Percentiles rank a stretch among this genome's conserved stretches.
Conservation (phyloP, 805 yeast species). For the Cyberlindnera mrakii region DNA sequence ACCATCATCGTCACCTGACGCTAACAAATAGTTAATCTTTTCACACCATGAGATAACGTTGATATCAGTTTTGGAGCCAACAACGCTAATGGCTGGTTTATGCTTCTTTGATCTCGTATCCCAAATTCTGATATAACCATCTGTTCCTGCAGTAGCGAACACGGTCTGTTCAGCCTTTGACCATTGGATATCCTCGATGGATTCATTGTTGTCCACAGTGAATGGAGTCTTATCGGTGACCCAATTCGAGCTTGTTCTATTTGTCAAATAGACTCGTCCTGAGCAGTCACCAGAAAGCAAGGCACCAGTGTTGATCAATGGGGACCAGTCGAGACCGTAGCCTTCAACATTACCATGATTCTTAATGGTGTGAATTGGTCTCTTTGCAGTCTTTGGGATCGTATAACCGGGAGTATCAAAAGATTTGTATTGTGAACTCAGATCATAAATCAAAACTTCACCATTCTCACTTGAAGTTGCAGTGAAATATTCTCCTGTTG, state of each 20-base stretch:
- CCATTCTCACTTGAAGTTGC: slow-evolving; percentile 90
- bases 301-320: slow-evolving; percentile 71
- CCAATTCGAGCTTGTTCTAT: slow-evolving; percentile 76
- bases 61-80: slow-evolving; percentile 77
- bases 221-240: slow-evolving; percentile 80
- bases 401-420: slow-evolving; percentile 84
- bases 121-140: slow-evolving; percentile 92
- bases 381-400: slow-evolving; percentile 70
- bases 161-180: slow-evolving; percentile 87
- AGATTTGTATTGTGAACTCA: slow-evolving; percentile 72
- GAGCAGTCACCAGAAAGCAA: slow-evolving; percentile 83
- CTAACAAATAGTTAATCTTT: slow-evolving; percentile 78
- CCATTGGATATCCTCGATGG: slow-evolving; percentile 98
- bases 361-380: slow-evolving; percentile 76
- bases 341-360: slow-evolving; percentile 96
- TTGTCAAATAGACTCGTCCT: slow-evolving; percentile 77
- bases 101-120: slow-evolving; percentile 92
- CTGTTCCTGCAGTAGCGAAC: slow-evolving; percentile 91
- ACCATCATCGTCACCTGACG: slow-evolving; percentile 97
- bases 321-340: slow-evolving; percentile 96
- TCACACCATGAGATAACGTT: slow-evolving; percentile 95
- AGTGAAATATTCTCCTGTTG: slow-evolving; percentile 75
- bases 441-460: slow-evolving; percentile 79
- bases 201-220: slow-evolving; percentile 50
- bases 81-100: slow-evolving; percentile 80